phyloP scores from a whole-genome alignment of 805 yeast genomes.

The Novakomyces olei region DNA sequence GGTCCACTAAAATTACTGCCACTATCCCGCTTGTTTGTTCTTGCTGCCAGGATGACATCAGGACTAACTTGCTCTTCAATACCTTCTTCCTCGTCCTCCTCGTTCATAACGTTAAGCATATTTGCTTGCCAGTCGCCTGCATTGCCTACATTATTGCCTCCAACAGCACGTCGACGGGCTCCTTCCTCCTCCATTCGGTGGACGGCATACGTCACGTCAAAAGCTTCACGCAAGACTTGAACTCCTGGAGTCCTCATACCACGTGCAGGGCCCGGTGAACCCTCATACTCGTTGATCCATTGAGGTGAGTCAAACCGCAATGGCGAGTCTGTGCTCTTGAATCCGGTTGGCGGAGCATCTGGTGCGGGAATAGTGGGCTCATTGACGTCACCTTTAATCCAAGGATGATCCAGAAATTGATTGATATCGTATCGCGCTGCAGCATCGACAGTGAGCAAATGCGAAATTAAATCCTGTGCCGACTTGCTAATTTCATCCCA shows the following conservation, averaged over 20 bases:
- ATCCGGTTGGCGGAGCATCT: slow-evolving; percentile 8
- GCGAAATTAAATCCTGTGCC: slow-evolving; percentile 49
- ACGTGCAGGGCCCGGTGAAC: slow-evolving; percentile 4
- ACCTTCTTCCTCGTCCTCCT: no score
- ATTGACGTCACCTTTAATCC: slow-evolving; percentile 36
- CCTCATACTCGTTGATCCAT: neutral
- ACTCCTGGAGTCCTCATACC: slow-evolving; percentile 30
- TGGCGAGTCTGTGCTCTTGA: slow-evolving; percentile 6
- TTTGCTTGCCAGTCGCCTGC: no score
- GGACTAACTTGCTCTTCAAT: no score
- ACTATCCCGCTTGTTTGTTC: no score
- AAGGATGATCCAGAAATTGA: slow-evolving; percentile 52
- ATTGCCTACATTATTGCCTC: no score
- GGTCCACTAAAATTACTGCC: no score
- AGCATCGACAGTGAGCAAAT: slow-evolving; percentile 51
- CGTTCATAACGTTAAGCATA: no score
- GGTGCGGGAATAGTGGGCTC: slow-evolving; percentile 12
- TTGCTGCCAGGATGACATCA: no score
- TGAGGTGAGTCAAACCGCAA: neutral
- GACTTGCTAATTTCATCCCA: slow-evolving; percentile 60
- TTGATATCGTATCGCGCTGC: slow-evolving; percentile 44
- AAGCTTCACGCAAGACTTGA: slow-evolving; percentile 63
- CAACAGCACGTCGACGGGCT: slow-evolving; percentile 13
- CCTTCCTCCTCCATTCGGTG: slow-evolving; percentile 56
- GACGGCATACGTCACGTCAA: slow-evolving; percentile 68